Conservation (phyloP, 257 asterid species). For the Solanum pimpinellifolium region DNA sequence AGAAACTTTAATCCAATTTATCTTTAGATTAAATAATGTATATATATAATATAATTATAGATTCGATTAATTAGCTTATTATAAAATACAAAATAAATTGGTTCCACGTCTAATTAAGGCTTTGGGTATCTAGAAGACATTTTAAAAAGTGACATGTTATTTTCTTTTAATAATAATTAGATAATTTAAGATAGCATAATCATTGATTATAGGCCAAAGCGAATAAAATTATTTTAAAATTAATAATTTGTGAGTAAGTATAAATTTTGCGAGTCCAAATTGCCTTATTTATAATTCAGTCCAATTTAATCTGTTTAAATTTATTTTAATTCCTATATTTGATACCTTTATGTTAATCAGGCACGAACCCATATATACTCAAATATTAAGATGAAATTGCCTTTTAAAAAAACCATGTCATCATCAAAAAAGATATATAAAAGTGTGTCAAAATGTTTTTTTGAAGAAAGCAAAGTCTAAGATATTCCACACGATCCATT, state of each 20-base stretch:
- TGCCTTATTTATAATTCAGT: no score
- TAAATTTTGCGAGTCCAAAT: no score
- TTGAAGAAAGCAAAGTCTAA: not conserved
- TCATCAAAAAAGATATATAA: not conserved
- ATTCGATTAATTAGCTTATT: not conserved
- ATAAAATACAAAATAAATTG: not conserved
- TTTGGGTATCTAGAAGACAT: not conserved
- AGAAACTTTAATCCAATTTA: not conserved
- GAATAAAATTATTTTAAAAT: not conserved
- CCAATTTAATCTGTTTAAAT: no score
- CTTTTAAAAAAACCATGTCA: not conserved
- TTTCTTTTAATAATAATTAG: not conserved
- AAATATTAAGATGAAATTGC: not conserved
- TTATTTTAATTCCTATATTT: no score
- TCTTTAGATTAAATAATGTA: not conserved
- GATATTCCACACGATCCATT: not conserved
- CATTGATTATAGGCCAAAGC: not conserved
- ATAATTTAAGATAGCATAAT: not conserved
- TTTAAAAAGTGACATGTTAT: not conserved
- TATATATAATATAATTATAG: not conserved
- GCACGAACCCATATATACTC: not conserved
- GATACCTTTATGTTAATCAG: not conserved
- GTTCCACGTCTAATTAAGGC: not conserved
- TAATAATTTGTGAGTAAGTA: not conserved
- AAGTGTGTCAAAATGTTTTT: not conserved